phyloP scores from a whole-genome alignment of 768 basidiomycete species.

The Hydnum rufescens region DNA sequence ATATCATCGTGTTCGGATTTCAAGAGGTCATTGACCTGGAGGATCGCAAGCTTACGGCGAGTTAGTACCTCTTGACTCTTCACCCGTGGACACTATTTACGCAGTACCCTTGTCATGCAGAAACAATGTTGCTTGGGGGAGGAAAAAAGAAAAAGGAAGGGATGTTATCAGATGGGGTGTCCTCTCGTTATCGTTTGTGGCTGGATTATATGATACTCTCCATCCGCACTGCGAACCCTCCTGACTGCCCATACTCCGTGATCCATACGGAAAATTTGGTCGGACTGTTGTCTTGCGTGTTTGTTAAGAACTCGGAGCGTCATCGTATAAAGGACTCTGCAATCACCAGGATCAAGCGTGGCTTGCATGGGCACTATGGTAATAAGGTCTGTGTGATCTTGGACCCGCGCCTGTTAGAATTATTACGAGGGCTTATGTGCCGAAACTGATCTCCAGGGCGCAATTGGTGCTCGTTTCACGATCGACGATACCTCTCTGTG shows the following conservation, averaged over 20 bases:
- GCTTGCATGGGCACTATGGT: constrained; percentile 82
- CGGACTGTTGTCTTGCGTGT: constrained; percentile 61
- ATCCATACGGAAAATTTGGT: constrained; percentile 78
- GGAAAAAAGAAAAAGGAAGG: constrained; percentile 46
- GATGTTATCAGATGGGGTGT: constrained; percentile 60
- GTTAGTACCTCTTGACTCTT: constrained; percentile 16
- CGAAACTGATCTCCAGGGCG: constrained; percentile 35
- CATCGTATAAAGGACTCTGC: constrained; percentile 40
- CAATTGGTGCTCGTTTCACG: constrained; percentile 73
- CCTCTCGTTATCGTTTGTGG: constrained; percentile 76
- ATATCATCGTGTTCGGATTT: constrained; percentile 85
- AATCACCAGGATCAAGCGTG: constrained; percentile 73
- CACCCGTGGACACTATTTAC: background rate
- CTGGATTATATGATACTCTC: constrained; percentile 56
- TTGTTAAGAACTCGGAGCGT: constrained; percentile 51
- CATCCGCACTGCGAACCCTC: constrained; percentile 53
- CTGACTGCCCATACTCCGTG: constrained; percentile 56
- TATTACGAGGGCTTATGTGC: background rate
- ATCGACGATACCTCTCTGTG: constrained; percentile 87
- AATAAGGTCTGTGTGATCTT: constrained; percentile 51
- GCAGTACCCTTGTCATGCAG: constrained; percentile 16
- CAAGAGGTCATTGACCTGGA: constrained; percentile 97
- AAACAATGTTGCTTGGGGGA: constrained; percentile 63
- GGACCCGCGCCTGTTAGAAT: background rate
- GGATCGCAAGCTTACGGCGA: constrained; percentile 71